Evolutionary conservation across 2,329 filamentous ascomycete species (phyloP).

Genomic region (Iodosphaeria phyllophila): DNA sequence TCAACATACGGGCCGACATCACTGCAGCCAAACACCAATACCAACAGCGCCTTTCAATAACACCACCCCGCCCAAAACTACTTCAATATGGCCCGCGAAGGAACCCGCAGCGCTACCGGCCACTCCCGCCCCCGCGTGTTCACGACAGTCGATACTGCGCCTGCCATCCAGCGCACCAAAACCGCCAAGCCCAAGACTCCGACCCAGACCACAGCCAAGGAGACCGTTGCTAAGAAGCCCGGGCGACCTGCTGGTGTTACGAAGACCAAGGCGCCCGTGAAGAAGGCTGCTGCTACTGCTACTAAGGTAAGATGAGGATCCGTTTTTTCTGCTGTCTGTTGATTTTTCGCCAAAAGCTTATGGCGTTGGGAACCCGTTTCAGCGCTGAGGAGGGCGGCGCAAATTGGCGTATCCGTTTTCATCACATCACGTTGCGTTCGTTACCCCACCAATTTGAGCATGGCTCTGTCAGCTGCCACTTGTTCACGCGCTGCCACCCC

Average conservation of each 20-base stretch:
- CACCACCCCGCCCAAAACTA: constrained; percentile 1
- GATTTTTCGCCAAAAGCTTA: not conserved
- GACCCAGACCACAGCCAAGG: constrained; percentile 4
- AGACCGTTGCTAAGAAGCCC: constrained; percentile 7
- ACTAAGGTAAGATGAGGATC: constrained; percentile 12
- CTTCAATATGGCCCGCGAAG: constrained; percentile 25
- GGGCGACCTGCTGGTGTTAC: constrained; percentile 14
- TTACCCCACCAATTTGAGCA: not conserved
- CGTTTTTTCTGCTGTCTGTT: not conserved
- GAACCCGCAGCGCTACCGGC: constrained; percentile 31
- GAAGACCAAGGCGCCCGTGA: constrained; percentile 13
- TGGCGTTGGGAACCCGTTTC: not conserved
- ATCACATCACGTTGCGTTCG: not conserved
- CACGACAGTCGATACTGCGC: constrained; percentile 25
- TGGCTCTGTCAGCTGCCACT: not conserved
- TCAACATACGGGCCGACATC: too few species aligned
- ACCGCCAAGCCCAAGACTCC: constrained; percentile 13
- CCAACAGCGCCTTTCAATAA: too few species aligned
- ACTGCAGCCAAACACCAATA: too few species aligned
- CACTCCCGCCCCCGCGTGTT: constrained; percentile 33
- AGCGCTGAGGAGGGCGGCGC: not conserved
- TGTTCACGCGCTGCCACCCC: too few species aligned
- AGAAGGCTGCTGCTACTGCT: constrained; percentile 13
- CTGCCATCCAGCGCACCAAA: constrained; percentile 25
- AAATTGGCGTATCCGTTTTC: not conserved